Conservation (phyloP, 345 rosid genomes). For the Citrus medica region DNA sequence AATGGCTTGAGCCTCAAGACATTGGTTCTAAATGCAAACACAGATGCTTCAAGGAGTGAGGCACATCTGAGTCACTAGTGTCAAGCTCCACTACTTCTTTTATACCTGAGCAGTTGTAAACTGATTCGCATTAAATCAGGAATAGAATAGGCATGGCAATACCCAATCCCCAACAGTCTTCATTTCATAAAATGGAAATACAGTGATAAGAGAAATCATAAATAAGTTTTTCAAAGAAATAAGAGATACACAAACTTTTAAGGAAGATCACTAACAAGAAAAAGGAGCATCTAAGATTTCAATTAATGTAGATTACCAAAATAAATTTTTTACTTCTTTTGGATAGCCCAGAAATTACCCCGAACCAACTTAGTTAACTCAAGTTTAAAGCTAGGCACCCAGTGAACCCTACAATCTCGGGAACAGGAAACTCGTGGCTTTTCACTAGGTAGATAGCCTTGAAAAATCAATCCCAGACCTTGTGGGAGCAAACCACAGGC, state of each 20-base stretch:
- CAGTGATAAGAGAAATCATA: neutral
- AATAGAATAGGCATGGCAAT: neutral
- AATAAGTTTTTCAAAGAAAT: neutral
- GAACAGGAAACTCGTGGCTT: neutral
- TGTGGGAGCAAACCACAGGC: too few species aligned
- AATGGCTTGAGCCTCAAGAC: neutral
- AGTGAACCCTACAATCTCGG: neutral
- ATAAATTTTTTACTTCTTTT: neutral
- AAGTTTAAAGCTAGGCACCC: neutral
- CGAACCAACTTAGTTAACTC: neutral
- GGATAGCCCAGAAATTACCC: neutral
- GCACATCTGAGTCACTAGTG: constrained; percentile 6
- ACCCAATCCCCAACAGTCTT: neutral
- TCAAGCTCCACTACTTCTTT: constrained; percentile 7
- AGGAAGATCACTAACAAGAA: neutral
- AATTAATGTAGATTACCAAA: neutral
- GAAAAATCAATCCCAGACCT: neutral
- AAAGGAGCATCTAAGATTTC: neutral
- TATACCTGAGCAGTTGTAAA: constrained; percentile 4
- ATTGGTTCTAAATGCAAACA: neutral
- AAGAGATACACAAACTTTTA: neutral
- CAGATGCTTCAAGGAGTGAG: constrained; percentile 10
- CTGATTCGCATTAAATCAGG: constrained; percentile 5
- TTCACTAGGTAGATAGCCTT: neutral
- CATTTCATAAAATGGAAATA: neutral